phyloP scores from a whole-genome alignment of 129 eudicot genomes.

The Mikania micrantha region DNA sequence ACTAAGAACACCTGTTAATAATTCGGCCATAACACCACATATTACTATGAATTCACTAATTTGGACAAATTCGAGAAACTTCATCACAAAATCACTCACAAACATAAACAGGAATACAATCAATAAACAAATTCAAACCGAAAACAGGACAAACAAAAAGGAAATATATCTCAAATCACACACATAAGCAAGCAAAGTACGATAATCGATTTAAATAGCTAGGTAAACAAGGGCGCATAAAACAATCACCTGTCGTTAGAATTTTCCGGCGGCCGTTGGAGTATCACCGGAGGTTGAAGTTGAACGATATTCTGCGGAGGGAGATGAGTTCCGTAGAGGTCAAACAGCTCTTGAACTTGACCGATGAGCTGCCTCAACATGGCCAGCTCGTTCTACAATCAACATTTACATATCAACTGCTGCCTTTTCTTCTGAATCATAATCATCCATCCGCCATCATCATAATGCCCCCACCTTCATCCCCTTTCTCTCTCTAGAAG shows the following conservation, averaged over 20 bases:
- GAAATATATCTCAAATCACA: neutral
- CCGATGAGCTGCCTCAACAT: conserved; percentile 77
- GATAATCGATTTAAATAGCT: conserved; percentile 11
- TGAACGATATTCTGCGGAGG: conserved; percentile 29
- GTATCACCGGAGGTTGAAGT: conserved; percentile 16
- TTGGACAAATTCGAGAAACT: neutral
- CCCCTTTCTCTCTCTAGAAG: neutral
- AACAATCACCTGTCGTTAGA: conserved; percentile 25
- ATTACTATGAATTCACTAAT: neutral
- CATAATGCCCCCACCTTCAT: conserved; percentile 17
- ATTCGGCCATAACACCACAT: neutral
- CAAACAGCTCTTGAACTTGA: conserved; percentile 44
- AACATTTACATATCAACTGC: conserved; percentile 25
- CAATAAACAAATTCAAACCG: conserved; percentile 3
- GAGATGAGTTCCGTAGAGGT: conserved; percentile 39
- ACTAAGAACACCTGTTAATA: no score
- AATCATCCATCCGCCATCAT: conserved; percentile 22
- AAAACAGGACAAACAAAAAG: neutral
- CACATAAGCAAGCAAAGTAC: neutral
- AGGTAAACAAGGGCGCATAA: neutral
- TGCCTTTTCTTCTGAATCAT: conserved; percentile 8
- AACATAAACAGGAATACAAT: neutral
- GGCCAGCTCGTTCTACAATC: conserved; percentile 35
- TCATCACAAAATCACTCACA: neutral
- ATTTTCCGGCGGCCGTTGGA: conserved; percentile 17